These are phyloP conservation scores for Exophiala aquamarina DNA, from an alignment of 2,329 filamentous ascomycete species.

Conservation along the genomic window DNA sequence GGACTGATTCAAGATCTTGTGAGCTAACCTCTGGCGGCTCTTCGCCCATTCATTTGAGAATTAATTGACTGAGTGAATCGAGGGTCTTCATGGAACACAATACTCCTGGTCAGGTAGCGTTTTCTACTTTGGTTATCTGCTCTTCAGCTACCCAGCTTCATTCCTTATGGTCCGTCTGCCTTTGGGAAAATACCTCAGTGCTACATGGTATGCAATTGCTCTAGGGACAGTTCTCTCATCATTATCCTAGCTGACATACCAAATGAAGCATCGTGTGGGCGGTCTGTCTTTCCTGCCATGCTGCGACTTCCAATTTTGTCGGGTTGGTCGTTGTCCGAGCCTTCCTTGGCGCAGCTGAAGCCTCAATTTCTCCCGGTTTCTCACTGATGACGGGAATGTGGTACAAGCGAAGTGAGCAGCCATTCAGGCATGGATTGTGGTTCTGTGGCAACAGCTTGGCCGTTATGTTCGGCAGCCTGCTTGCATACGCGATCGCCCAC, in stretches of 20 bases:
- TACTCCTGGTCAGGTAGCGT: conserved; percentile 35
- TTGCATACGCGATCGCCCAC: conserved; percentile 31
- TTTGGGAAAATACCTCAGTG: conserved; percentile 37
- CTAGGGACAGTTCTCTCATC: conserved; percentile 34
- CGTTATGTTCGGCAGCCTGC: conserved; percentile 28
- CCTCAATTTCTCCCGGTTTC: conserved; percentile 37
- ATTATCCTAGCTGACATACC: conserved; percentile 28
- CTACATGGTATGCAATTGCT: conserved; percentile 37
- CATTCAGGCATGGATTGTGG: conserved; percentile 36
- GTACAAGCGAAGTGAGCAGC: conserved; percentile 36
- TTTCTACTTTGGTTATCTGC: conserved; percentile 38
- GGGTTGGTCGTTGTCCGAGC: conserved; percentile 43
- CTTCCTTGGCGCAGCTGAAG: conserved; percentile 44
- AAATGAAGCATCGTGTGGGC: conserved; percentile 36
- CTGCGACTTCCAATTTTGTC: conserved; percentile 39
- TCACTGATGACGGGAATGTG: conserved; percentile 41
- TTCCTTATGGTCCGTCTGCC: conserved; percentile 39
- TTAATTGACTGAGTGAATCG: conserved; percentile 21
- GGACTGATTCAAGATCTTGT: conserved; percentile 33
- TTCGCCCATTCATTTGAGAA: background rate
- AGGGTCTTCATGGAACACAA: conserved; percentile 20
- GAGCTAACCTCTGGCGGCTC: conserved; percentile 1
- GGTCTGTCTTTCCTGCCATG: conserved; percentile 45
- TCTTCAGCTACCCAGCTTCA: conserved; percentile 41
- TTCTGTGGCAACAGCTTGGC: conserved; percentile 35